Percentiles rank a stretch among this genome's conserved stretches.
Evolutionary conservation across 192 early-diverging fungal species (phyloP).

Genomic region (Mortierella antarctica): DNA sequence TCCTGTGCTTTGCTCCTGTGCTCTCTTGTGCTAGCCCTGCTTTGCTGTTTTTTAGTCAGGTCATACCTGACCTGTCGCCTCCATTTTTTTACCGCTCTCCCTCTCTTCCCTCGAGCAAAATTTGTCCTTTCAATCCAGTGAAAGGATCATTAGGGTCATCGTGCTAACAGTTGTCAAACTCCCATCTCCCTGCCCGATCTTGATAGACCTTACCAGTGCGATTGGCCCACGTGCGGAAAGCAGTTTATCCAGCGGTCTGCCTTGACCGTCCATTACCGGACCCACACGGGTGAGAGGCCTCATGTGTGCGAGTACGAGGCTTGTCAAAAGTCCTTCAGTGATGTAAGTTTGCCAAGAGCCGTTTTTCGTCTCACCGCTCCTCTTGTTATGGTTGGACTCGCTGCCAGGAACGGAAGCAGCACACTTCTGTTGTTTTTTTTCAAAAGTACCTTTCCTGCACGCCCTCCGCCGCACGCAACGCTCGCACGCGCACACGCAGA

Average conservation of each 20-base stretch:
- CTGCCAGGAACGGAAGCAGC: neutral
- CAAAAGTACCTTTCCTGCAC: too few relatives aligned
- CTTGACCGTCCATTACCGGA: constrained; percentile 79
- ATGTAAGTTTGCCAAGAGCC: constrained; percentile 52
- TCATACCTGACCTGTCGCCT: neutral
- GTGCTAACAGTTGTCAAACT: neutral
- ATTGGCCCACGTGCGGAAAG: constrained; percentile 74
- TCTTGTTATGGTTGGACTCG: neutral
- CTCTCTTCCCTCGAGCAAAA: neutral
- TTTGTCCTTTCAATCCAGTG: neutral
- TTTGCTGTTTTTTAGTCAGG: neutral
- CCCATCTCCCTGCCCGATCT: neutral
- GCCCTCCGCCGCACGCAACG: too few relatives aligned
- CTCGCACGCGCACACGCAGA: too few relatives aligned
- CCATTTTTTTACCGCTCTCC: constrained; percentile 1
- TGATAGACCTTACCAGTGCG: constrained; percentile 68
- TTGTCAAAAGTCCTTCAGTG: constrained; percentile 81
- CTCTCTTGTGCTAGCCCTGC: neutral
- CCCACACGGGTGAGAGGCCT: constrained; percentile 78
- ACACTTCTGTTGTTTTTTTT: neutral
- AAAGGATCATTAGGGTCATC: constrained; percentile 5
- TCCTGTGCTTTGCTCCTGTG: neutral
- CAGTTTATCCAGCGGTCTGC: constrained; percentile 84
- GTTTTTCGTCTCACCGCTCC: neutral
- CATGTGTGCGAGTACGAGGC: constrained; percentile 71